A percentile compares a stretch with the other conserved stretches of the same genome.
These are phyloP conservation scores for Helminthosporium solani DNA, from an alignment of 2,329 filamentous ascomycete genomes.

Conservation along the genomic window DNA sequence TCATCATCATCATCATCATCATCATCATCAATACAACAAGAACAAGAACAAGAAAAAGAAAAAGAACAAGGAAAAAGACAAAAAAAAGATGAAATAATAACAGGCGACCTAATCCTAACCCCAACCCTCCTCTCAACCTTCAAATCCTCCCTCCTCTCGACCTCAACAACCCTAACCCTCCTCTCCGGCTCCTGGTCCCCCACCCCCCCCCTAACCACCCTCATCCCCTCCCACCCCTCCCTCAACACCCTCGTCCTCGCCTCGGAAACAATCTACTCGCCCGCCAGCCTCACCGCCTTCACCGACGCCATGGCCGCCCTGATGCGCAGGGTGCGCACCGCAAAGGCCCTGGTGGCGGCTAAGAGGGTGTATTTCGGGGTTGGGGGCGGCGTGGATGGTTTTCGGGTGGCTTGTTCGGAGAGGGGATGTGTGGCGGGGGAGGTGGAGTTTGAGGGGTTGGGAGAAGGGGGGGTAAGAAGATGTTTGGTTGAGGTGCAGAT, in stretches of 20 bases:
- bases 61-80: no score
- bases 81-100: no score
- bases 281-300: conserved; percentile 68
- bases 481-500: conserved; percentile 50
- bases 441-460: conserved; percentile 50
- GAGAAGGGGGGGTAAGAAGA: conserved; percentile 47
- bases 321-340: conserved; percentile 54
- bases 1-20: no score
- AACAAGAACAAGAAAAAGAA: no score
- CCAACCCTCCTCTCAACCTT: conserved; percentile 62
- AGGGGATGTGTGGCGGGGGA: conserved; percentile 50
- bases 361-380: conserved; percentile 85
- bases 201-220: conserved; percentile 55
- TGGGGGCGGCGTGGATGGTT: conserved; percentile 77
- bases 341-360: conserved; percentile 68
- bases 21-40: no score
- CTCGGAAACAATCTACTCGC: conserved; percentile 82
- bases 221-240: conserved; percentile 50
- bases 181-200: conserved; percentile 74
- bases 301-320: conserved; percentile 64
- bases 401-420: conserved; percentile 51
- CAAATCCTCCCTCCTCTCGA: conserved; percentile 50
- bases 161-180: conserved; percentile 64
- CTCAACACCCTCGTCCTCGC: conserved; percentile 59
- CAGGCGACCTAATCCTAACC: no score